Base-by-base conservation (phyloP, 1,284 basidiomycete genomes). In the Polyporus tsugae region DNA sequence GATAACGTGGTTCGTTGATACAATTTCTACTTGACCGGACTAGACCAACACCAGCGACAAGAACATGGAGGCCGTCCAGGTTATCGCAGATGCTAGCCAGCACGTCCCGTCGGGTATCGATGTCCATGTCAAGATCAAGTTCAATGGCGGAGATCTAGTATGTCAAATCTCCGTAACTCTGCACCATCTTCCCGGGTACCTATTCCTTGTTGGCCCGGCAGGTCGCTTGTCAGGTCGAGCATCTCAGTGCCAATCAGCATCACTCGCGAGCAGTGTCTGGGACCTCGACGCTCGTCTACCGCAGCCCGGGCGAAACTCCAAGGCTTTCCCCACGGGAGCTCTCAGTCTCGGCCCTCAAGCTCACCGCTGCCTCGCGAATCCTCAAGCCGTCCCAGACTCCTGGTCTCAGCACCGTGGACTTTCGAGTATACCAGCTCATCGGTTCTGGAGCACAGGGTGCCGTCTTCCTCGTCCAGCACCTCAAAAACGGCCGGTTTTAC, bases 41-140 rank as follows among this genome's bases (percentile, higher is more conserved):
- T 25, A 25, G 17, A 1, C 58, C 22, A n/a, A 60, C 25, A 11
- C 3, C 5, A 1, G 10, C 6, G 6, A 25, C 6, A 59, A 70
- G 68, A 66, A 60, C 39, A 70, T 66, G 42, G 68, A 70, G 39
- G 68, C 68, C 4, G 63, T 70, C 61, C 69, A 71, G 62, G 67
- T 71, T 22, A 63, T 69, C 42, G 60, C 58, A 15, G 70, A 69
- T n/a, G 70, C 63, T 22, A 67, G 65, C 57, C 53, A 65, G 58
- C 64, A 67, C 19, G 60, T 65, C 19, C 61, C 60, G 10, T 49
- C 67, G 0, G 62, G 64, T 7, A 65, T 60, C 44, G 63, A 71
- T 35, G 67, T 71, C 36, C 67, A 67, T 59, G 67, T 71, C 60
- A 64, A 64, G 63, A 65, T 71, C 60, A 52, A 65, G 46, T 69